Evolutionary conservation across 1,284 basidiomycete genomes (phyloP), one percentile per base, ranked within the genome.

Genomic region (Cryptococcus sp.): DNA sequence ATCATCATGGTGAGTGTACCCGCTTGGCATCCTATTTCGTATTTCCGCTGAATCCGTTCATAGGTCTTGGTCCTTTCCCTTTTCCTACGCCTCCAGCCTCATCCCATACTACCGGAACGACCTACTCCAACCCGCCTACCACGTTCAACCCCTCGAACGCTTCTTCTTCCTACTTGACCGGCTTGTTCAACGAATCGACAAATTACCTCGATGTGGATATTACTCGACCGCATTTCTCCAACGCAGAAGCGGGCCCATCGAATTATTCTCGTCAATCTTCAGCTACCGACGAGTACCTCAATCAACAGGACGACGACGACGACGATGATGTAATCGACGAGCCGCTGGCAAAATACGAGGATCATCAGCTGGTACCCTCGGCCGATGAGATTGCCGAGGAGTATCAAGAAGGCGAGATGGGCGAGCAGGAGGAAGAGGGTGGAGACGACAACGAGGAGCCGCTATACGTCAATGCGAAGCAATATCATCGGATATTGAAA

Each of bases 401-500:
- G 10, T 9, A 32, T 32, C 10, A 16, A n/a, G 38, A 12, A 21
- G 23, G 22, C 5, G 19, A 21, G 9, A 11, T n/a, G 18, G 24
- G 24, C n/a, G 52, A 51, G 12, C 56, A 45, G 2, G 50, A 48
- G 10, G 59, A 52, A 12, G 58, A 39, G 21, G 62, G 57, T 9
- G 60, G 56, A 11, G 59, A 55, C 32, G 67, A 87, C 62, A 91
- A 94, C 74, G 90, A 95, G 62, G 91, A 95, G 68, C 92, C 92
- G 24, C 81, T 95, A 58, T 94, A 93, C 74, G 93, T 97, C 56
- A 97, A 97, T 65, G 92, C 92, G 43, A 97, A 97, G 71, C 92
- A 97, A 74, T 97, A 95, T 71, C 89, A 92, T 64, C 86, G 93
- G 62, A 97, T 97, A 66, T 79, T 97, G 67, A 95, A 95, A 76